Evolutionary conservation across 2,329 filamentous ascomycete species (phyloP), one percentile per base, ranked within the genome.

Genomic region (Lasiodiplodia hormozganensis): DNA sequence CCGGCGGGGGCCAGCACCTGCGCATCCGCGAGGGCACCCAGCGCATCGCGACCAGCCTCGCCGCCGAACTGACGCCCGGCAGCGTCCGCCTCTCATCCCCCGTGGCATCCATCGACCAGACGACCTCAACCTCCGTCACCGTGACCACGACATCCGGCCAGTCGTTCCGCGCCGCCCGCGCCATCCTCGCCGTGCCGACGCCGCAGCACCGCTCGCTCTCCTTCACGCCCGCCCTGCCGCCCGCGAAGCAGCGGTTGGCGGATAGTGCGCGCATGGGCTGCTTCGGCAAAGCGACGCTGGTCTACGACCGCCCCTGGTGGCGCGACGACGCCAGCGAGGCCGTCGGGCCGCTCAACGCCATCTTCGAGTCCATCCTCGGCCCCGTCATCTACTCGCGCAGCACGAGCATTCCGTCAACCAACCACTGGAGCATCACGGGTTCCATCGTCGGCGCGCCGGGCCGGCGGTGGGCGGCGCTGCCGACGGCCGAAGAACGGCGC

Each of bases 201-300:
- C 81, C 86, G 0, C 75, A 83, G 0, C 77, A 83, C 25, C 52
- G 11, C 53, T 3, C 31, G n/a, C 25, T 67, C n/a, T 3, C n/a
- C 28, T 67, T 67, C 64, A 0, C 40, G 14, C 53, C 64, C 10
- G 18, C 52, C 8, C 64, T 67, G 2, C 64, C 64, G 16, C 25
- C 25, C 4, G 14, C 64, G 5, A 58, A 67, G 28, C 40, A 67
- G 18, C 12, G 10, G 2, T 40, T 51, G 2, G 18, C 31, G 4
- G 38, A 21, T 5, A 12, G 14, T 18, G 18, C 64, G 7, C 4
- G 0, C 58, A 25, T 51, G 38, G 85, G 85, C 4, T 83, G 83
- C 70, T 86, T 86, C 71, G 82, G 80, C 64, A 88, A 88, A 72
- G 82, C 81, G 4, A 85, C 88, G 65, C 72, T 84, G 14, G 76